Evolutionary conservation across 2,329 filamentous ascomycete species (phyloP), one percentile per base, ranked within the genome.

Genomic region (Claviceps pazoutovae): DNA sequence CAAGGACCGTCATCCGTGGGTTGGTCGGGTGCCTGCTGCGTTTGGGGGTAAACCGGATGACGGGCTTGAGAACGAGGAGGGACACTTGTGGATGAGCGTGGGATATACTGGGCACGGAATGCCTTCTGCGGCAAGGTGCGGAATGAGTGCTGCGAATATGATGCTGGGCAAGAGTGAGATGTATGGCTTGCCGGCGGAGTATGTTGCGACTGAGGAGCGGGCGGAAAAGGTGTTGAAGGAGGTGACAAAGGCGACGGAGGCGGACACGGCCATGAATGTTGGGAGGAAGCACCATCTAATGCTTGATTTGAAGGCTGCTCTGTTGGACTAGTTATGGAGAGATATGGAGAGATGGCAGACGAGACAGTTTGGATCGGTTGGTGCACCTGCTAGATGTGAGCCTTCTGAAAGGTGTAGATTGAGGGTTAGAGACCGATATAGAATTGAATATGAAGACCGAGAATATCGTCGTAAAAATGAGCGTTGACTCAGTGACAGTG

Each of bases 51-150:
- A 66, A 17, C 64, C 44, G 3, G 50, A 9, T 62, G 61, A 54
- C 13, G 16, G 43, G 7, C 23, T 5, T 30, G 43, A 16, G 23
- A 44, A 17, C 3, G 3, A 82, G 0, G 9, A 46, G 30, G 52
- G 52, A 30, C 50, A 52, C 30, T 57, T 87, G 51, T 88, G 74
- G 70, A 56, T 88, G 13, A 76, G 75, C 55, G 83, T 74, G 2
- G 84, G 82, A 3, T 88, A 84, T 60, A 84, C 82, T 5, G 83
- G 82, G 0, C 86, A 90, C 64, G 86, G 86, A 0, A 88, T 89
- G 84, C 84, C 85, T 19, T 81, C 83, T 58, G 80, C 83, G 16
- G 81, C 82, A 55, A 68, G 87, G 42, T 81, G 78, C 58, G 86
- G 76, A 2, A 77, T 80, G 53, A 79, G 79, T 1, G 76, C 79